phyloP scores from a whole-genome alignment of 306 rosid species.

The Mucuna pruriens region DNA sequence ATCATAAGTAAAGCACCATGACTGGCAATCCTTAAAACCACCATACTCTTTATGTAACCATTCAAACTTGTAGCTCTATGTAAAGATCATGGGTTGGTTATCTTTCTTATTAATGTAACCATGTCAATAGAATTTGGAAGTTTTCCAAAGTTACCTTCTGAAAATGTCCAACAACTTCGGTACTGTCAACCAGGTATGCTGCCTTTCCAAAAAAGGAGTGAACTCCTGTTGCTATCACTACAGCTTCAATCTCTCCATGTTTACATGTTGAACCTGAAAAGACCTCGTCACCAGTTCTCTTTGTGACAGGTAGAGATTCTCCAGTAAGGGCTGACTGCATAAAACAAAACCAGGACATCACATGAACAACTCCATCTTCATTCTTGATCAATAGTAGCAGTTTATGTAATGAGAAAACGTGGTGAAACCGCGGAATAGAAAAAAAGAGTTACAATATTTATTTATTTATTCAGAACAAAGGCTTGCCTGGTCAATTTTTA shows the following conservation, averaged over 20 bases:
- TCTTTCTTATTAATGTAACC: slow-evolving; percentile 15
- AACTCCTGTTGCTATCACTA: slow-evolving; percentile 88
- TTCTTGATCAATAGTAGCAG: slow-evolving; percentile 8
- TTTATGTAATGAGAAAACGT: slow-evolving; percentile 11
- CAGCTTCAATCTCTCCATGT: slow-evolving; percentile 90
- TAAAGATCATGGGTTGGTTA: neutral
- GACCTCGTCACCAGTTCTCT: slow-evolving; percentile 77
- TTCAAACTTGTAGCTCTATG: neutral
- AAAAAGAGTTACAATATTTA: neutral
- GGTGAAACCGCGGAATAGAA: neutral
- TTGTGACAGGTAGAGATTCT: slow-evolving; percentile 85
- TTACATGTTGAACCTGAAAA: slow-evolving; percentile 89
- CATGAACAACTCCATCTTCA: slow-evolving; percentile 34
- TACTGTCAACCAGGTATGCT: slow-evolving; percentile 80
- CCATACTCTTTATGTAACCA: neutral
- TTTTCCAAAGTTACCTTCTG: slow-evolving; percentile 59
- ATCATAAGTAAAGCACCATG: neutral
- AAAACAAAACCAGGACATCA: slow-evolving; percentile 40
- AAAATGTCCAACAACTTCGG: slow-evolving; percentile 77
- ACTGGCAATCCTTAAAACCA: neutral
- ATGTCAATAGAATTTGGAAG: neutral
- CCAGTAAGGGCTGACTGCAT: slow-evolving; percentile 92
- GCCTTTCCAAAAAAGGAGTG: slow-evolving; percentile 87
- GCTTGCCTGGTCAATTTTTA: slow-evolving; percentile 88
- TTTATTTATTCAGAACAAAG: neutral